These are phyloP conservation scores for Globisporangium nagaii DNA, from an alignment of 352 stramenopile genomes.

Conservation along the genomic window DNA sequence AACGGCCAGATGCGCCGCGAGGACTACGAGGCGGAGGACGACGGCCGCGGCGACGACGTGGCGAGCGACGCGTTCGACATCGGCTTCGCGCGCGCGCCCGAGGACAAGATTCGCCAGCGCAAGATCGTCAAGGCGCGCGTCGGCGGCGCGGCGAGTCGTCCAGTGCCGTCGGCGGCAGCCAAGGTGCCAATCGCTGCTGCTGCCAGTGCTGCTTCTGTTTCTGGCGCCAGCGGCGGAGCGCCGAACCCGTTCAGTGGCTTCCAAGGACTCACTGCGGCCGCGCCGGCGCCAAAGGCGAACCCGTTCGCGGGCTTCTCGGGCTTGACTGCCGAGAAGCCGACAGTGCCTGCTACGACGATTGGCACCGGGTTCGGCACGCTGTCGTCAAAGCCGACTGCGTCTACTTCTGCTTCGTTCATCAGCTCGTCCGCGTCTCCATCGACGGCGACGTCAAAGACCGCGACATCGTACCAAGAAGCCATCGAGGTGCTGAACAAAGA, in stretches of 20 bases:
- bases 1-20: conserved; percentile 83
- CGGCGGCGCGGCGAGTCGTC: conserved; percentile 11
- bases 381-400: not conserved
- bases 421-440: not conserved
- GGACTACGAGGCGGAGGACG: conserved; percentile 68
- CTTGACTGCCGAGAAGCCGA: conserved; percentile 22
- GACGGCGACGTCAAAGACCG: not conserved
- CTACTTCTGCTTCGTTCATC: not conserved
- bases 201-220: not conserved
- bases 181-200: conserved; percentile 5
- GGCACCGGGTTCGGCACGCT: conserved; percentile 4
- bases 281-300: conserved; percentile 24
- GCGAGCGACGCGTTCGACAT: conserved; percentile 40
- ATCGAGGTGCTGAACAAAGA: conserved; percentile 81
- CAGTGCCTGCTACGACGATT: not conserved
- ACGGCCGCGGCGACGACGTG: conserved; percentile 22
- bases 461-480: conserved; percentile 59
- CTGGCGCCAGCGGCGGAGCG: conserved; percentile 2
- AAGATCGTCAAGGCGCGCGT: conserved; percentile 76
- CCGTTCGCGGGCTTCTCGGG: conserved; percentile 66
- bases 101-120: conserved; percentile 61
- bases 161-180: conserved; percentile 11
- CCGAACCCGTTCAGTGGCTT: conserved; percentile 47
- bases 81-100: conserved; percentile 67
- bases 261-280: conserved; percentile 28